Conservation (phyloP, 495 filamentous ascomycete species). For the Letharia lupina region DNA sequence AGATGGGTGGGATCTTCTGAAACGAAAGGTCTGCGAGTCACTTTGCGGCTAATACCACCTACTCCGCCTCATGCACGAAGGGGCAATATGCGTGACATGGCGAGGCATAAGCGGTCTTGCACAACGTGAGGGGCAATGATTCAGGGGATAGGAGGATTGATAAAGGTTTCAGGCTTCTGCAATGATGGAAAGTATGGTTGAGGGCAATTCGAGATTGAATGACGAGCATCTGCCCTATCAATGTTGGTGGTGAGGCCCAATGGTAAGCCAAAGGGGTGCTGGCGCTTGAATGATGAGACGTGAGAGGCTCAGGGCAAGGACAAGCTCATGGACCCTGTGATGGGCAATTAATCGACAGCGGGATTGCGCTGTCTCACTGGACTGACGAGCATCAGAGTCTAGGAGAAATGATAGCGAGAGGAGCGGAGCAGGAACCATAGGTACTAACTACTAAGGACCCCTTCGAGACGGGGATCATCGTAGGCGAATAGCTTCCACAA, state of each 20-base stretch:
- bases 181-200: slow-evolving; percentile 8
- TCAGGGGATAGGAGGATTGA: slow-evolving; percentile 19
- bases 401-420: slow-evolving; percentile 1
- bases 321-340: slow-evolving; percentile 10
- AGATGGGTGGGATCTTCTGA: slow-evolving; percentile 14
- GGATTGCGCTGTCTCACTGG: neutral
- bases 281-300: slow-evolving; percentile 23
- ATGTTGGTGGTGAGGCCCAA: slow-evolving; percentile 10
- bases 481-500: neutral
- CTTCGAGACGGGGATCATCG: neutral
- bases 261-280: slow-evolving; percentile 21
- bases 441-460: neutral
- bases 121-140: slow-evolving; percentile 9
- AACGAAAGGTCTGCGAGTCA: slow-evolving; percentile 22
- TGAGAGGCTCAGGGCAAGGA: slow-evolving; percentile 2
- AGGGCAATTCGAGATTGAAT: slow-evolving; percentile 16
- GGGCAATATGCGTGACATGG: slow-evolving; percentile 18
- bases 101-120: slow-evolving; percentile 18
- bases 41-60: slow-evolving; percentile 20
- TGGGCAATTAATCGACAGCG: slow-evolving; percentile 10
- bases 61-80: slow-evolving; percentile 23
- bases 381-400: neutral
- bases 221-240: slow-evolving; percentile 16
- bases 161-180: slow-evolving; percentile 22
- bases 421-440: slow-evolving; percentile 1